Evolutionary conservation across 2,329 filamentous ascomycete genomes (phyloP).

Genomic region (Colletotrichum orchidophilum): DNA sequence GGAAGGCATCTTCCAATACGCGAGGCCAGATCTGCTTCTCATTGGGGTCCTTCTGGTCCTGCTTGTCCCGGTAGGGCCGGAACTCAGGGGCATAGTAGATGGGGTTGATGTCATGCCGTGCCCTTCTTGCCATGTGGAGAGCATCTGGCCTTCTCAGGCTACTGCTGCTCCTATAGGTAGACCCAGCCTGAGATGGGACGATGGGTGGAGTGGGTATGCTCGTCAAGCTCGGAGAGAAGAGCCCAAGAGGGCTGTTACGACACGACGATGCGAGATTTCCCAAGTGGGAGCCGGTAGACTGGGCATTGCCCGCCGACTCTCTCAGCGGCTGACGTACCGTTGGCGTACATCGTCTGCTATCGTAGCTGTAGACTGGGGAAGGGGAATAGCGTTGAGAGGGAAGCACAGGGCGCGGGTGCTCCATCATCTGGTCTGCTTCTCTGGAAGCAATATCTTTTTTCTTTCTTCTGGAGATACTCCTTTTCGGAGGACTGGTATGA

Average conservation of each 20-base stretch:
- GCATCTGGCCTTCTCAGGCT: slow-evolving; percentile 42
- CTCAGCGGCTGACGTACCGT: slow-evolving; percentile 56
- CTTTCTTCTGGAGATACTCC: slow-evolving; percentile 7
- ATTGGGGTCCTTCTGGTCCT: slow-evolving; percentile 70
- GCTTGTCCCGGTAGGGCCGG: slow-evolving; percentile 71
- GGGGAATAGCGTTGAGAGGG: slow-evolving; percentile 61
- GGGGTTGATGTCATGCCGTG: slow-evolving; percentile 60
- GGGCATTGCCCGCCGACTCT: slow-evolving; percentile 63
- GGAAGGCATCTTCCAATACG: slow-evolving; percentile 71
- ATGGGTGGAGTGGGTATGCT: slow-evolving; percentile 59
- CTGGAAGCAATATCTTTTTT: neutral
- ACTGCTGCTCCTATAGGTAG: slow-evolving; percentile 43
- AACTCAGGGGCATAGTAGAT: slow-evolving; percentile 71
- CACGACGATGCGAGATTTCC: slow-evolving; percentile 50
- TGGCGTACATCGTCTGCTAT: slow-evolving; percentile 52
- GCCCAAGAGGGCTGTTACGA: slow-evolving; percentile 52
- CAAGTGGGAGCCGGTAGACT: slow-evolving; percentile 42
- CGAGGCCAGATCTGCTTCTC: slow-evolving; percentile 70
- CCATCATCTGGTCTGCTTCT: slow-evolving; percentile 19
- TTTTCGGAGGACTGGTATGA: neutral
- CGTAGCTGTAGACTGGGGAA: slow-evolving; percentile 55
- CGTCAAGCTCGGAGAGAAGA: slow-evolving; percentile 56
- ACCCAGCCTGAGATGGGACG: slow-evolving; percentile 58
- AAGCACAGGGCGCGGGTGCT: slow-evolving; percentile 56
- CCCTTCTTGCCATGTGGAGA: slow-evolving; percentile 41